Conservation (phyloP, 768 basidiomycete genomes). For the Termitomyces sp. region DNA sequence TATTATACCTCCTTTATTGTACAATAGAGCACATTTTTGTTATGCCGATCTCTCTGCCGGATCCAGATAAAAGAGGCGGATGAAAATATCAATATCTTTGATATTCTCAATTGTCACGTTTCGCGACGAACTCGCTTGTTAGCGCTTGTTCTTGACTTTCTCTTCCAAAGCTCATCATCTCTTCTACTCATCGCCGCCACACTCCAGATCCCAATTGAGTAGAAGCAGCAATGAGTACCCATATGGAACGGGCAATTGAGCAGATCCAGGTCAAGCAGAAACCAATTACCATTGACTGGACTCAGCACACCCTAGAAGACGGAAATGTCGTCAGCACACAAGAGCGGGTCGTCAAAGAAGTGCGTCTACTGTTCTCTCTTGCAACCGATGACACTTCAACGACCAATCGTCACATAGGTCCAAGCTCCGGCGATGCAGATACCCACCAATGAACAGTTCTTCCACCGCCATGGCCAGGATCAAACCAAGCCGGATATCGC, state of each 20-base stretch:
- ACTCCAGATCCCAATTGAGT: constrained; percentile 8
- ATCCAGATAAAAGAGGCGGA: background rate
- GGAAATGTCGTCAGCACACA: constrained; percentile 88
- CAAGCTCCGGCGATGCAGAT: constrained; percentile 95
- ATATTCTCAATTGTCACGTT: constrained; percentile 19
- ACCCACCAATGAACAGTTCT: constrained; percentile 94
- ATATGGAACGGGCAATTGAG: constrained; percentile 62
- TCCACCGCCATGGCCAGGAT: constrained; percentile 64
- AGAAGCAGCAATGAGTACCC: constrained; percentile 35
- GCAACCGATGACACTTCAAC: background rate
- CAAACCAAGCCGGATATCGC: constrained; percentile 90
- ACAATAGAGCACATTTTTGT: background rate
- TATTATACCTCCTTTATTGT: background rate
- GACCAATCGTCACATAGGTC: constrained; percentile 47
- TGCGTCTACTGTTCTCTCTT: constrained; percentile 29
- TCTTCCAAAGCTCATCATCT: constrained; percentile 8
- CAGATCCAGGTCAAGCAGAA: constrained; percentile 51
- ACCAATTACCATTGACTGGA: constrained; percentile 76
- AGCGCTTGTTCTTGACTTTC: constrained; percentile 11
- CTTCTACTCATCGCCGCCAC: constrained; percentile 8
- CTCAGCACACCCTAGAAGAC: constrained; percentile 89
- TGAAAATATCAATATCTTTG: background rate
- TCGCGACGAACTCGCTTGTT: constrained; percentile 9
- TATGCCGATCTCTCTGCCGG: background rate
- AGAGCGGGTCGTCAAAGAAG: constrained; percentile 95